Evolutionary conservation across 805 yeast genomes (phyloP).

Genomic region (Candida sphagnicola): DNA sequence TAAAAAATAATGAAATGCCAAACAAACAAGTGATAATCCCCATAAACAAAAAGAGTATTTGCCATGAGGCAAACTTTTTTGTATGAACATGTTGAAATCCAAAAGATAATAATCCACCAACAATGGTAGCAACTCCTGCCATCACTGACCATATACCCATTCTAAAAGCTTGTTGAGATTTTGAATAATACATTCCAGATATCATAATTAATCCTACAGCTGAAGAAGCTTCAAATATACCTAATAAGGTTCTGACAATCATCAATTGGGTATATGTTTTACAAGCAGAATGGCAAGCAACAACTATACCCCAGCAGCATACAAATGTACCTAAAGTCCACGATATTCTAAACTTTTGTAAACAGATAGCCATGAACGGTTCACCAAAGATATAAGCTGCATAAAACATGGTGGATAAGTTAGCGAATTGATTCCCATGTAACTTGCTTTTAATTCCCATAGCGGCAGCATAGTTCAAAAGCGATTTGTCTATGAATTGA

Average conservation of each 20-base stretch:
- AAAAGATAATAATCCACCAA: slow-evolving; percentile 42
- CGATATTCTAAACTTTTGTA: slow-evolving; percentile 53
- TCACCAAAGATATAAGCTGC: slow-evolving; percentile 53
- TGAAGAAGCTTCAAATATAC: slow-evolving; percentile 51
- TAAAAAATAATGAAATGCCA: slow-evolving; percentile 41
- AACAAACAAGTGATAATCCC: slow-evolving; percentile 50
- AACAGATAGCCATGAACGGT: slow-evolving; percentile 35
- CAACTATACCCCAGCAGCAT: slow-evolving; percentile 51
- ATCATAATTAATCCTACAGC: slow-evolving; percentile 56
- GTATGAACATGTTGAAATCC: slow-evolving; percentile 49
- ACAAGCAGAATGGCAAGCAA: slow-evolving; percentile 51
- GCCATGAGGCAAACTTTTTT: slow-evolving; percentile 50
- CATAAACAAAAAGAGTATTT: slow-evolving; percentile 53
- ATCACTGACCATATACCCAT: slow-evolving; percentile 57
- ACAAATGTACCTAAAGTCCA: slow-evolving; percentile 47
- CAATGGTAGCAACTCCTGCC: slow-evolving; percentile 54
- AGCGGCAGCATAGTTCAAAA: slow-evolving; percentile 58
- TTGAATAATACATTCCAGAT: slow-evolving; percentile 61
- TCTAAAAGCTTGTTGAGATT: slow-evolving; percentile 47
- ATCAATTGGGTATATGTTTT: slow-evolving; percentile 49
- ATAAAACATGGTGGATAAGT: slow-evolving; percentile 50
- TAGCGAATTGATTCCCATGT: slow-evolving; percentile 45
- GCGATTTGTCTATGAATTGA: slow-evolving; percentile 57
- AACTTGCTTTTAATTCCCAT: slow-evolving; percentile 56
- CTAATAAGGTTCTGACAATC: slow-evolving; percentile 52